Base-by-base conservation (phyloP, 1,284 basidiomycete genomes). In the Sanghuangporus sanghuang region DNA sequence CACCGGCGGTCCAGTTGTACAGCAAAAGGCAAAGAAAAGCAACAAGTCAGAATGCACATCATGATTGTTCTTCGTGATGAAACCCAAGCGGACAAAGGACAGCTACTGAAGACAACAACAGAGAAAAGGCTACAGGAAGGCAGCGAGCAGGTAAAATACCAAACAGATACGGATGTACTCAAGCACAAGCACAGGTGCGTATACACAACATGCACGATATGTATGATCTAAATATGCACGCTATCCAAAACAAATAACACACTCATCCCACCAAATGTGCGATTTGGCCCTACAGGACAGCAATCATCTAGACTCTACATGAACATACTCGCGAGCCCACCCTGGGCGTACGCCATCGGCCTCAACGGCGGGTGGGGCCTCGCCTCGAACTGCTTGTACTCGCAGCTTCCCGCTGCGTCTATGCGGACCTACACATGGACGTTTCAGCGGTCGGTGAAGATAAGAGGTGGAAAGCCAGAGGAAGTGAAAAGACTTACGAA, bases 261-360 rank as follows among this genome's bases (percentile, higher is more conserved):
- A 32, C 27, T 32, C 27, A 3, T 32, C 27, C 27, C 1, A 32
- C 27, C 27, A 32, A 32, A 32, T 32, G 27, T 32, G 27, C 27
- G 27, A 32, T 32, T 32, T 5, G 3, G 5, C 3, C 27, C 27
- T 3, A 32, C 27, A 32, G 27, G 5, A 32, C 27, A 32, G 27
- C 27, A 32, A 23, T 9, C 48, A 11, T 32, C 23, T 9, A 11
- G 1, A 6, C 32, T 36, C 67, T 68, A 77, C 86, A 87, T 85
- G 77, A 91, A 81, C 74, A 91, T 71, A 69, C 75, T 84, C 21
- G 82, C 80, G 57, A 92, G 73, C 5, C 88, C 87, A 32, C 84
- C 82, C 65, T 80, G 81, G 6, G 81, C 83, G 71, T 96, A 97
- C 1, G 94, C 94, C 95, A 97, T 97, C 8, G 95, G 95, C 73